phyloP scores from a whole-genome alignment of 805 yeast species.

The Kuraishia piskuri region DNA sequence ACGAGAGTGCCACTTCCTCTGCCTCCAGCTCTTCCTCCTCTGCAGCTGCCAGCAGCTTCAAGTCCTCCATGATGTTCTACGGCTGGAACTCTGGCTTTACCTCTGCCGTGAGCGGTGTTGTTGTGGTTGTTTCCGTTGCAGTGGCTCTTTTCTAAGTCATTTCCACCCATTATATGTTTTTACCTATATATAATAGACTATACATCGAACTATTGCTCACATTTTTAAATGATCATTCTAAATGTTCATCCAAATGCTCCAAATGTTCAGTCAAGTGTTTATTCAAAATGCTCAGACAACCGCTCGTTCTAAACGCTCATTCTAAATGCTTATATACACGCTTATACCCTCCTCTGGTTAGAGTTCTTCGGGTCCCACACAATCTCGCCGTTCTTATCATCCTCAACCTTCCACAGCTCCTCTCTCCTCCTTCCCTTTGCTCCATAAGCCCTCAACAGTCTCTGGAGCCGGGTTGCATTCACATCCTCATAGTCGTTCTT shows the following conservation, averaged over 20 bases:
- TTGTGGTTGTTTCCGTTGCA: constrained; percentile 31
- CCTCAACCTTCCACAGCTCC: constrained; percentile 11
- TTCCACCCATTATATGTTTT: no score
- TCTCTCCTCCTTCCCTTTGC: constrained; percentile 17
- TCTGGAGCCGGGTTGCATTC: constrained; percentile 14
- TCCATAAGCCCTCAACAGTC: constrained; percentile 24
- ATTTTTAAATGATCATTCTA: no score
- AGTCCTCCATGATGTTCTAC: constrained; percentile 21
- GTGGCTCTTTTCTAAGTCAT: constrained; percentile 29
- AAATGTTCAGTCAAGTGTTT: no score
- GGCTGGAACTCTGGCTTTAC: constrained; percentile 18
- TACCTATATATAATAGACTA: no score
- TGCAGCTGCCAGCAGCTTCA: constrained; percentile 25
- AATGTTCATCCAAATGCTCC: no score
- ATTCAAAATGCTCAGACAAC: no score
- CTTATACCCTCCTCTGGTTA: constrained; percentile 7
- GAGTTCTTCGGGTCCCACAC: background rate
- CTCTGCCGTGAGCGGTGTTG: constrained; percentile 22
- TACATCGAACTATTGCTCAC: no score
- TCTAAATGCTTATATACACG: no score
- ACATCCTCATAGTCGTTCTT: background rate
- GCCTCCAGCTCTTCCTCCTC: constrained; percentile 20
- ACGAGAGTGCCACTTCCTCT: constrained; percentile 15
- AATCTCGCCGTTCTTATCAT: background rate
- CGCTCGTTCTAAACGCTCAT: no score